Evolutionary conservation across 2,329 filamentous ascomycete genomes (phyloP), one percentile per base, ranked within the genome.

Genomic region (Daldinia sp.): DNA sequence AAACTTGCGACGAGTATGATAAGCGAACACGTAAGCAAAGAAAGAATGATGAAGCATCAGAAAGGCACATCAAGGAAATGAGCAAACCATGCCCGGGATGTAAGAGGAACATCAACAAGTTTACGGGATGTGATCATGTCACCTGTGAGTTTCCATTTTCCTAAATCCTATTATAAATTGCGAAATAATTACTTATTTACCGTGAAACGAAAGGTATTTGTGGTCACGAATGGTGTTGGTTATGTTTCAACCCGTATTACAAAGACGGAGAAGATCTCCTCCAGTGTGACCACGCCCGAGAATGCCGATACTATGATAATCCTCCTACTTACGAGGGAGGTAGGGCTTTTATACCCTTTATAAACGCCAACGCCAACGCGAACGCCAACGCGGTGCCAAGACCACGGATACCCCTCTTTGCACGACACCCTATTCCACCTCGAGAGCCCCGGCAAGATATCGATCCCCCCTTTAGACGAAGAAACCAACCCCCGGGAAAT

Each of bases 141-240:
- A 80, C 77, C 1, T 80, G 78, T 77, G 67, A 71, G 76, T 74
- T 17, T 45, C 5, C 10, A 19, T 23, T 32, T 11, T 25, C 15
- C 9, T 45, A 35, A 4, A 15, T 21, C 4, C 3, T 13, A 1
- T 11, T 32, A n/a, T 34, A 27, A 10, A 17, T 29, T 48, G 4
- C 4, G n/a, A n/a, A n/a, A n/a, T n/a, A n/a, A n/a, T n/a, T n/a
- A n/a, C n/a, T n/a, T n/a, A n/a, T n/a, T n/a, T n/a, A n/a, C n/a
- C n/a, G n/a, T n/a, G n/a, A n/a, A n/a, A n/a, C n/a, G n/a, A n/a
- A 27, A 71, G 69, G 70, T 23, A 45, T 68, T 4, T 80, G 78
- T 49, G 74, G 76, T 5, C 75, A 78, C 30, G 74, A 80, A 49
- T 80, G 77, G 77, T 79, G 78, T 63, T 80, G 79, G 64, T 15